Evolutionary conservation across 164 flowering plant genomes (phyloP), one percentile per base, ranked within the genome.

Genomic region (Buxus sempervirens): DNA sequence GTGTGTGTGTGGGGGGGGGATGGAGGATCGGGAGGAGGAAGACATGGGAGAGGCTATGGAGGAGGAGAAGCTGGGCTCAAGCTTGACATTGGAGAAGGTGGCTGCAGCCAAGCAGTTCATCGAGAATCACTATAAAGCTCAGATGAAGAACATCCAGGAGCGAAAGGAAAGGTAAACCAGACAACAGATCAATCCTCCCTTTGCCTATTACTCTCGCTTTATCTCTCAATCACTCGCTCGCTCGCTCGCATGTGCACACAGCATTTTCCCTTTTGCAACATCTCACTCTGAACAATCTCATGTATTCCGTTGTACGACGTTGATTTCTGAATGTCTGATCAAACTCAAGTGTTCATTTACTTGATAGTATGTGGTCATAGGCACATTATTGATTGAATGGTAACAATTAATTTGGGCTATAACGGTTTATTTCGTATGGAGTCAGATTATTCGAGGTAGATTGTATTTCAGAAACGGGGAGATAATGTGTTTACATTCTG

Each of bases 101-200:
- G 96, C 94, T 26, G 97, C 97, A 1, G 97, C 97, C 12, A 94
- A 91, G 80, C 82, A 91, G 76, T 91, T 69, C 78, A 94, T 94
- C 66, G 98, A 94, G 84, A 88, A 75, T 60, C 98, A 94, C 67
- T 94, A 94, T 78, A 86, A 76, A 71, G 77, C 86, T 54, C 97
- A 91, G 75, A 84, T 72, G 97, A 90, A 86, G 79, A 90, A 83
- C 80, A 86, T 94, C 55, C 89, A 84, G 67, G 88, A 94, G 23
- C 84, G 98, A 9, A 91, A 84, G 70, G 86, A 86, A 27, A 84
- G 98, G 97, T 81, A 9, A 24, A 56, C 4, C 9, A 24, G 14
- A 2, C 22, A n/a, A n/a, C 53, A 53, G 18, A 32, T 7, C 38
- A 32, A 32, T 7, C 7, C 38, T 32, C 38, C 7, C 38, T 32